These are phyloP conservation scores for Trypanosoma melophagium DNA, from an alignment of 208 protist species.

Conservation along the genomic window DNA sequence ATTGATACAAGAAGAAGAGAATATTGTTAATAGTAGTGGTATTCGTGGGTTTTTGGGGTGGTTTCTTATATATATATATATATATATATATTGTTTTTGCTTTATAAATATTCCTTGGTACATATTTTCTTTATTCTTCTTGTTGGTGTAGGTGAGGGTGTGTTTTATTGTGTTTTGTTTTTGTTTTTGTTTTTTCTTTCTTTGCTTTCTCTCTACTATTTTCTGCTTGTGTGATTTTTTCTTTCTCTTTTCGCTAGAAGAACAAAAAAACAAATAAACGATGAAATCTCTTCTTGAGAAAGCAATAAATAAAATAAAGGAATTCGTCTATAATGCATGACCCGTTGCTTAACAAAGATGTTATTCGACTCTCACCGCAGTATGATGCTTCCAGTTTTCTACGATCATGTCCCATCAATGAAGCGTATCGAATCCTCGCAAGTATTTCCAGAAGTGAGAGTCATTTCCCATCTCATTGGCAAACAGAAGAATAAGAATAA, in stretches of 20 bases:
- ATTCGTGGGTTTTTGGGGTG: too few relatives aligned
- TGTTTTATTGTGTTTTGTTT: neutral
- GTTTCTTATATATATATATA: too few relatives aligned
- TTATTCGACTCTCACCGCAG: conserved; percentile 19
- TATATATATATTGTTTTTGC: too few relatives aligned
- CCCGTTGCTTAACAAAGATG: conserved; percentile 5
- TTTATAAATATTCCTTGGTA: too few relatives aligned
- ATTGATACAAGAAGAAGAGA: neutral
- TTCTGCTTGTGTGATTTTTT: neutral
- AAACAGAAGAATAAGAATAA: neutral
- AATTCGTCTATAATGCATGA: conserved; percentile 5
- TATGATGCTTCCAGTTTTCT: conserved; percentile 26
- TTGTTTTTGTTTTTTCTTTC: conserved; percentile 18
- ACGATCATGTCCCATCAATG: conserved; percentile 10
- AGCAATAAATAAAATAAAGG: neutral
- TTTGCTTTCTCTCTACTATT: conserved; percentile 10
- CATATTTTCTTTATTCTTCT: neutral
- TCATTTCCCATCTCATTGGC: neutral
- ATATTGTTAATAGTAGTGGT: too few relatives aligned
- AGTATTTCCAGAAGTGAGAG: conserved; percentile 21
- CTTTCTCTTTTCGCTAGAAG: neutral
- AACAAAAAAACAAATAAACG: too few relatives aligned
- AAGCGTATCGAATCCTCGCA: conserved; percentile 27
- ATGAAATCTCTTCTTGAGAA: neutral
- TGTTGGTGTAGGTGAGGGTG: neutral